Evolutionary conservation across 1,284 basidiomycete genomes (phyloP), one percentile per base, ranked within the genome.

Genomic region (Chondrostereum purpureum): DNA sequence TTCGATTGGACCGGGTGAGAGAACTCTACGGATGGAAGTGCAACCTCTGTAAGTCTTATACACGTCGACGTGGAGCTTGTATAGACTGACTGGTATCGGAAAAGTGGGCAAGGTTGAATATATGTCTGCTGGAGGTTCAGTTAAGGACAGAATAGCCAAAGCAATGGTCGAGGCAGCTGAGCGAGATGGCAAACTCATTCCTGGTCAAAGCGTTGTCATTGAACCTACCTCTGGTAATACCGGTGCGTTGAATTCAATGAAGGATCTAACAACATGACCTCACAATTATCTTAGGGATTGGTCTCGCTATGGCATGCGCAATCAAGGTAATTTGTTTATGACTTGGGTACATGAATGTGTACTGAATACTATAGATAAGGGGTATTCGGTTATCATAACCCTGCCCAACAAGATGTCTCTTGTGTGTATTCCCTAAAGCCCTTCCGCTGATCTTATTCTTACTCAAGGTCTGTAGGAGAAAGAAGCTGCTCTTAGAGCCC

Each of bases 91-190:
- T 5, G n/a, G n/a, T n/a, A n/a, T n/a, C n/a, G n/a, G n/a, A n/a
- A 19, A 50, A 92, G 88, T 96, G 58, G 94, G 77, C 21, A 97
- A 97, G 66, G 75, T 88, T 39, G 95, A 99, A 58, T 96, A 80
- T 63, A 80, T 90, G 58, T 95, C 92, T 18, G 84, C 83, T 2
- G 95, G 95, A 10, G 95, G 95, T 1, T 92, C 88, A 3, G 87
- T 97, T 52, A 99, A 99, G 70, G 95, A 98, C 62, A 75, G 94
- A 49, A 96, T 97, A 50, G 92, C 92, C 18, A 94, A 93, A 64
- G 82, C 91, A n/a, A 99, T 99, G 95, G 81, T 98, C 2, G 83
- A 92, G 54, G 78, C 84, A 18, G 95, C 95, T 4, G 95, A 99
- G 70, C 74, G 75, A 49, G 83, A 91, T 38, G 94, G 94, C 21